These are phyloP conservation scores for Xylaria sp. DNA, from an alignment of 2,329 filamentous ascomycete genomes.

Conservation along the genomic window DNA sequence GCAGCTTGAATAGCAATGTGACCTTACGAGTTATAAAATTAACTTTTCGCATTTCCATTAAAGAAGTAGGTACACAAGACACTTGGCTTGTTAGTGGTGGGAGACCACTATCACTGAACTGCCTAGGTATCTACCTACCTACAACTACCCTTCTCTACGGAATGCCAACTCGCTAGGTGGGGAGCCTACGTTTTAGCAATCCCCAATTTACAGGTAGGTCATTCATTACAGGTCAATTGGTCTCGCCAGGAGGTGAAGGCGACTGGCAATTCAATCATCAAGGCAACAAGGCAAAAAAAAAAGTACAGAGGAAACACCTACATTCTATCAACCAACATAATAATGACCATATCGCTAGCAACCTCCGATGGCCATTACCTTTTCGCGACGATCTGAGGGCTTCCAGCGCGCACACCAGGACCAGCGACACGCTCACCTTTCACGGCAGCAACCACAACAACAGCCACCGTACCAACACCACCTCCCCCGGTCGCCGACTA, in stretches of 20 bases:
- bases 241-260: constrained; percentile 21
- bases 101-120: not conserved
- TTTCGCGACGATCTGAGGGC: constrained; percentile 39
- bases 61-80: too few relatives aligned
- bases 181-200: constrained; percentile 4
- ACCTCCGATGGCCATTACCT: constrained; percentile 36
- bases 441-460: constrained; percentile 8
- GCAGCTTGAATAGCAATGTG: too few relatives aligned
- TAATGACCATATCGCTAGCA: constrained; percentile 4
- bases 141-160: too few relatives aligned
- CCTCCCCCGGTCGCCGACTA: not conserved
- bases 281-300: constrained; percentile 10
- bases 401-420: constrained; percentile 32
- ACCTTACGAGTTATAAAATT: too few relatives aligned
- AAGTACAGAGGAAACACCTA: not conserved
- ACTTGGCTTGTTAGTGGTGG: not conserved
- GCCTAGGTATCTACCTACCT: too few relatives aligned
- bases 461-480: constrained; percentile 4
- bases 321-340: not conserved
- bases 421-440: constrained; percentile 24
- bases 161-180: constrained; percentile 2
- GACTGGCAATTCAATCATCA: constrained; percentile 21
- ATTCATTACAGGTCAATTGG: constrained; percentile 29
- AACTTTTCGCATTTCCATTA: too few relatives aligned
- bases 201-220: constrained; percentile 29